Base-by-base conservation (phyloP, 495 filamentous ascomycete species). In the Aspergillus bertholletiae region DNA sequence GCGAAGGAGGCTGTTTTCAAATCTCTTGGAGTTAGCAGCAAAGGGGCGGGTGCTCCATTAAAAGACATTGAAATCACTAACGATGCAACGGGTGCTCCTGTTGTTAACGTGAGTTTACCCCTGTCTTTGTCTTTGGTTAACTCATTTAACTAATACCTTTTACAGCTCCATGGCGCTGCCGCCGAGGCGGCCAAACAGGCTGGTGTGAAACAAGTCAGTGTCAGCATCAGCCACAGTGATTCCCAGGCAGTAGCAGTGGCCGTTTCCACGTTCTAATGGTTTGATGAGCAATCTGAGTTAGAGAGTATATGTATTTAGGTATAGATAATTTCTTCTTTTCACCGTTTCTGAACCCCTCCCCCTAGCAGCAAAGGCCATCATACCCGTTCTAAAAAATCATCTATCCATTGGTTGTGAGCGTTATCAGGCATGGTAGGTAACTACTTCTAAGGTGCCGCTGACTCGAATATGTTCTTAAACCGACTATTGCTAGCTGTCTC, bases 1-100 rank as follows among this genome's bases (percentile, higher is more conserved):
- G 94, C 94, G 3, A 99, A 99, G 74, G 94, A 99, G 76, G 94
- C 93, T 5, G 91, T 99, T 5, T 99, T 99, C 77, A 99, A 99
- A 80, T 88, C 88, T 12, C 74, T 99, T n/a, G 89, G 90, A 37
- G 90, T 96, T n/a, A 69, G 80, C 59, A 83, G 89, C 67, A 85
- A 88, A 71, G 94, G 94, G 50, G 92, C 87, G 12, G 94, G 95
- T 56, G 92, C 94, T 48, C 80, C 88, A 17, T 61, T 99, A 74
- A 92, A 87, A 76, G 93, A 97, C 13, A 97, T 99, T 74, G 94
- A 99, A 79, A 92, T 99, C 56, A 69, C 79, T 34, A 84, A 80
- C 55, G 87, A 93, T 64, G 82, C 86, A 48, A 88, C 83, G 22
- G 94, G 95, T 24, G 90, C 85, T 35, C 94, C 94, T 1, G 72